phyloP scores from a whole-genome alignment of 306 rosid genomes.

The Sophora flavescens region DNA sequence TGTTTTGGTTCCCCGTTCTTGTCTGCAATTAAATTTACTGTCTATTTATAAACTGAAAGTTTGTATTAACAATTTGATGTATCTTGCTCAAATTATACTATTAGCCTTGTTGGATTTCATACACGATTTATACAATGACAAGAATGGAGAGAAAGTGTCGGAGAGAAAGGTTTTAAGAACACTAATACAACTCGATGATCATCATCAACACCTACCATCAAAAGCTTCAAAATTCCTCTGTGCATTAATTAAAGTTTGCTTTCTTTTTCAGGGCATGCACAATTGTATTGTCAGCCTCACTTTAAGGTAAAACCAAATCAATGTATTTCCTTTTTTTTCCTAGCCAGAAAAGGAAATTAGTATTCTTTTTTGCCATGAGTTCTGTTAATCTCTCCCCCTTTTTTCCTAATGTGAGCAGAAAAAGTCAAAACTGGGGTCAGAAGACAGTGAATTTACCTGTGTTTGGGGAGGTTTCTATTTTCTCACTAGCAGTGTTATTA shows the following conservation, averaged over 20 bases:
- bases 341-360: conserved; percentile 22
- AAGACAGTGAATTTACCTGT: conserved; percentile 71
- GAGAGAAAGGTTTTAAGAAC: conserved; percentile 31
- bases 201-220: conserved; percentile 17
- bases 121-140: conserved; percentile 12
- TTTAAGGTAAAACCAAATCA: conserved; percentile 59
- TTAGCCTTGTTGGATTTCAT: conserved; percentile 36
- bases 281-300: conserved; percentile 66
- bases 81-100: conserved; percentile 36
- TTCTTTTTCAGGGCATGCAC: conserved; percentile 93
- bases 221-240: conserved; percentile 32
- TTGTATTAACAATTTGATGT: conserved; percentile 22
- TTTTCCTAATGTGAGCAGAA: conserved; percentile 57
- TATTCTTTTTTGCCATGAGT: conserved; percentile 13
- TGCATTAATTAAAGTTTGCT: conserved; percentile 43
- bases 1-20: conserved; percentile 35
- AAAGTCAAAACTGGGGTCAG: conserved; percentile 56
- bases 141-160: conserved; percentile 22
- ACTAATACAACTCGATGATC: conserved; percentile 18
- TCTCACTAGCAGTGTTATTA: conserved; percentile 71
- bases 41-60: conserved; percentile 20
- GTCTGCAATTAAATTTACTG: conserved; percentile 25
- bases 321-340: conserved; percentile 35
- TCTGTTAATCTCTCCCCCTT: conserved; percentile 23
- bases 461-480: conserved; percentile 71